Percentiles rank a stretch among this genome's conserved stretches.
phyloP scores from a whole-genome alignment of 495 filamentous ascomycete genomes.

The Chaetomium fimeti region DNA sequence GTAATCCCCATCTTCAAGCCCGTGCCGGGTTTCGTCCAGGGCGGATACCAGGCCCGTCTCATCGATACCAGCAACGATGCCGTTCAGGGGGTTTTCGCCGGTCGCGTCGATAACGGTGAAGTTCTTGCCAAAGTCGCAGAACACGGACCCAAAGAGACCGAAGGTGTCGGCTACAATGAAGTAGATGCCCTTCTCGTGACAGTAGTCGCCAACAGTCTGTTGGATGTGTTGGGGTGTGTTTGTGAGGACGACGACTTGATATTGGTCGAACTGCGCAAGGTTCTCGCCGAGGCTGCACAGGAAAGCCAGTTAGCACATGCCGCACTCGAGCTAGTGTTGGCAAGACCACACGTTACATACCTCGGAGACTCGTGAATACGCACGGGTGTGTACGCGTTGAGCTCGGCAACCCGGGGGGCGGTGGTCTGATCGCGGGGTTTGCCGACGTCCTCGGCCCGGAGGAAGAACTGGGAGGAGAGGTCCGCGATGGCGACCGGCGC shows the following conservation, averaged over 20 bases:
- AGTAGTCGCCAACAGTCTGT: constrained; percentile 80
- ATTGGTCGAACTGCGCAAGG: constrained; percentile 74
- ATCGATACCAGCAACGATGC: constrained; percentile 88
- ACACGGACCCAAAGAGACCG: constrained; percentile 92
- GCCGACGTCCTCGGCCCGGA: constrained; percentile 82
- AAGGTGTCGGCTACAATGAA: constrained; percentile 84
- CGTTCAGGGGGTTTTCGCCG: constrained; percentile 81
- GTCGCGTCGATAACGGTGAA: constrained; percentile 87
- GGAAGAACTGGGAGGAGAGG: constrained; percentile 95
- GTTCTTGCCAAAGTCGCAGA: constrained; percentile 95
- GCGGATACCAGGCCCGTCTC: constrained; percentile 88
- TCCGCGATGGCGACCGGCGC: constrained; percentile 78
- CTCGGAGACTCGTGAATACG: constrained; percentile 61
- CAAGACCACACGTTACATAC: constrained; percentile 29
- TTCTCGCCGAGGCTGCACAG: constrained; percentile 59
- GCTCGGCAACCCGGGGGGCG: constrained; percentile 83
- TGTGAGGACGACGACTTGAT: constrained; percentile 89
- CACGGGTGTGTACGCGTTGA: constrained; percentile 95
- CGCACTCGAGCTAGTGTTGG: neutral
- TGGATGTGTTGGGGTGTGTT: constrained; percentile 77
- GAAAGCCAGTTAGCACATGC: constrained; percentile 25
- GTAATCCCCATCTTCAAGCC: constrained; percentile 92
- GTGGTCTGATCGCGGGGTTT: constrained; percentile 85
- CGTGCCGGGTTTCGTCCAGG: constrained; percentile 92
- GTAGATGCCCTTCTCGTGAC: constrained; percentile 88